Evolutionary conservation across 257 asterid species (phyloP).

Genomic region (Fraxinus excelsior): DNA sequence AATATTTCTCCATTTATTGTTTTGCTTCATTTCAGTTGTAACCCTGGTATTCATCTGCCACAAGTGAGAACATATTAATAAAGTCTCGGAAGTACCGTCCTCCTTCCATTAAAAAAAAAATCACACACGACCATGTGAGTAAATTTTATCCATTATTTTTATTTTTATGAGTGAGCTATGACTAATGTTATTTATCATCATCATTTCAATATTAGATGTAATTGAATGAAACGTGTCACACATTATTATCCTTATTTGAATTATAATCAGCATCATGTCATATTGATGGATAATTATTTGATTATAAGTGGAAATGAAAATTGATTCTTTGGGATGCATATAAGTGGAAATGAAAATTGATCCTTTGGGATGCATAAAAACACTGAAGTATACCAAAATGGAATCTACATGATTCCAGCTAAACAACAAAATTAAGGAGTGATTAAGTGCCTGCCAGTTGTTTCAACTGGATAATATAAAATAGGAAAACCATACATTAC

Average conservation of each 20-base stretch:
- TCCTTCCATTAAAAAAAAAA: no score
- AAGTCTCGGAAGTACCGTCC: no score
- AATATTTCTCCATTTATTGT: no score
- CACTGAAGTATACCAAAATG: neutral
- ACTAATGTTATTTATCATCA: no score
- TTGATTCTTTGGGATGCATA: constrained; percentile 3
- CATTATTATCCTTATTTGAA: neutral
- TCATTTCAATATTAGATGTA: no score
- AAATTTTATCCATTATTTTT: no score
- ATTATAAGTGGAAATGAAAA: neutral
- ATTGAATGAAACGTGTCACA: no score
- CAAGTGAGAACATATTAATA: no score
- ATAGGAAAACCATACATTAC: neutral
- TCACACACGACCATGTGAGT: no score
- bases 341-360: neutral
- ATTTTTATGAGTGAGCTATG: no score
- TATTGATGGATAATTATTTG: neutral
- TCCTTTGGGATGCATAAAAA: neutral
- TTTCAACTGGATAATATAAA: neutral
- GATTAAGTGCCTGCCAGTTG: constrained; percentile 6
- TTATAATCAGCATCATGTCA: neutral
- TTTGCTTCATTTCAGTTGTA: no score
- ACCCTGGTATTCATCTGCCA: no score
- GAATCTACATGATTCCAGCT: neutral
- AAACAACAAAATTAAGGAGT: neutral